Evolutionary conservation across 2,329 filamentous ascomycete species (phyloP).

Genomic region (Tolypocladium guangdongense): DNA sequence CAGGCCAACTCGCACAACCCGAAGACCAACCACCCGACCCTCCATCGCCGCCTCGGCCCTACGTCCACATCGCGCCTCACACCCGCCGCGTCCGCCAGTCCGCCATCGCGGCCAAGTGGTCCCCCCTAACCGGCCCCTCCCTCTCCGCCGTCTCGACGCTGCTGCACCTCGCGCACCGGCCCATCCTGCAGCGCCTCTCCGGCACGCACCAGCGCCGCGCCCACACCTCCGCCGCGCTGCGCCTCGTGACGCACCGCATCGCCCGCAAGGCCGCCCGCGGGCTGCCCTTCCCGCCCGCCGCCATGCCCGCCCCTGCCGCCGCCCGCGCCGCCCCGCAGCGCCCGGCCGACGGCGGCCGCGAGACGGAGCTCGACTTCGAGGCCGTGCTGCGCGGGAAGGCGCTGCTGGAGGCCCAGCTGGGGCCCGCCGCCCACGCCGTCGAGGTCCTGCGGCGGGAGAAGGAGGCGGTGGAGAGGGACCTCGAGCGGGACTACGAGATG

Average conservation of each 20-base stretch:
- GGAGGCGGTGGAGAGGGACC: constrained; percentile 40
- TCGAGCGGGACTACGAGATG: constrained; percentile 43
- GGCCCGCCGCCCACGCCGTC: constrained; percentile 51
- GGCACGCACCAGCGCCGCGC: constrained; percentile 35
- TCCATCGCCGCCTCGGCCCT: constrained; percentile 23
- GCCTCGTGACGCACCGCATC: constrained; percentile 43
- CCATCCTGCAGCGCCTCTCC: constrained; percentile 48
- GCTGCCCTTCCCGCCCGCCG: constrained; percentile 54
- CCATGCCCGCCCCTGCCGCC: constrained; percentile 12
- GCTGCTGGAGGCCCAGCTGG: constrained; percentile 46
- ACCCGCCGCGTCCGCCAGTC: constrained; percentile 47
- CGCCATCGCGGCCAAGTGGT: constrained; percentile 60
- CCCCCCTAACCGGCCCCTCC: constrained; percentile 41
- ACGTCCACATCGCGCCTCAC: constrained; percentile 39
- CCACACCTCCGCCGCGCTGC: constrained; percentile 45
- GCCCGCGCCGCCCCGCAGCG: constrained; percentile 6
- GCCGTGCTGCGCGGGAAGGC: constrained; percentile 49
- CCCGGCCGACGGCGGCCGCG: constrained; percentile 31
- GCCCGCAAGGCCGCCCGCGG: constrained; percentile 46
- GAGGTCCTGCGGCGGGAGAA: constrained; percentile 49
- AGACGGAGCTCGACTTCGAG: constrained; percentile 55
- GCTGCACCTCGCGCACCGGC: constrained; percentile 47
- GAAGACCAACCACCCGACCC: constrained; percentile 8
- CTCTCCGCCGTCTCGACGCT: constrained; percentile 44
- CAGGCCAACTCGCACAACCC: not conserved